Evolutionary conservation across 345 rosid genomes (phyloP), one percentile per base, ranked within the genome.

Genomic region (Lumnitzera racemosa): DNA sequence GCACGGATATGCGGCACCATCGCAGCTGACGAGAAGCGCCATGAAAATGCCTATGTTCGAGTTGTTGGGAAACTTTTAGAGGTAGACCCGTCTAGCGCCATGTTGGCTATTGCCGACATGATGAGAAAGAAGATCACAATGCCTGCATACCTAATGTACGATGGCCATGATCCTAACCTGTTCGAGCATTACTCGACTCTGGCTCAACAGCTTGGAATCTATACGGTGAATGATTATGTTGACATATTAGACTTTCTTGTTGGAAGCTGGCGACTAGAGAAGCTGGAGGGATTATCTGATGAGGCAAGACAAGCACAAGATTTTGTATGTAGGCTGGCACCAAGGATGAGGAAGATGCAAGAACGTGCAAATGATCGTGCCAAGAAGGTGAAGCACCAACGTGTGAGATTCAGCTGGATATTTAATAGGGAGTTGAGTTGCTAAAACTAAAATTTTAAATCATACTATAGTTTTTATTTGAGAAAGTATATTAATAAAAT

Each of bases 11-110:
- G 91, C 49, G 87, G 91, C 11, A 78, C 81, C 63, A 88, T 88
- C 12, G 95, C 95, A 5, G 67, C 95, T 0, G 91, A 88, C 66
- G 89, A 88, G 76, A 84, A 67, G 61, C 89, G 89, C 10, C 95
- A 87, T 70, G 89, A n/a, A n/a, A n/a, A 29, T 16, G 95, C 87
- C 13, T 88, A 85, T 71, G 15, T 67, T 0, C 66, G 43, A 52
- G 85, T 88, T 59, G 79, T 85, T 0, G 86, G 75, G 55, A 88
- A 88, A 78, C 86, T 88, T 1, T 78, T 85, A 0, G 81, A 85
- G 49, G 73, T 88, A 16, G 96, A 88, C 56, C 83, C 91, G 4
- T 57, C 66, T 0, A 73, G 76, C 0, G 85, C 81, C 0, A 74
- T 81, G 70, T 12, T 64, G 0, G 88, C 82, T 0, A 56, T 88